Percentiles rank a stretch among this genome's conserved stretches.
Conservation (phyloP, 2,329 filamentous ascomycete species). For the Fusarium bactridioides region DNA sequence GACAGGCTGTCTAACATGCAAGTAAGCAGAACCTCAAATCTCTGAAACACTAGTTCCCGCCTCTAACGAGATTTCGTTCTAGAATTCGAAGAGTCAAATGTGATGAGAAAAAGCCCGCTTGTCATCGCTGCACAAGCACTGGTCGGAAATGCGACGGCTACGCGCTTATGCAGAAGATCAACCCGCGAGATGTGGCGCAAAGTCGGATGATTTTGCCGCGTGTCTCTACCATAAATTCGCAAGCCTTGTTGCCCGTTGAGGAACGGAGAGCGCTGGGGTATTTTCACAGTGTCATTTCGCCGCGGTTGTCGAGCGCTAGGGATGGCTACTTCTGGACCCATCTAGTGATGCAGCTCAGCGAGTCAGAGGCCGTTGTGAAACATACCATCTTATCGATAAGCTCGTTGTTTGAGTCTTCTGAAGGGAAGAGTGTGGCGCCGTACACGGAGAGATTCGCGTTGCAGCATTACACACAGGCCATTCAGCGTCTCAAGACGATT, state of each 20-base stretch:
- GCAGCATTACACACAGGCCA: constrained; percentile 13
- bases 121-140: constrained; percentile 1
- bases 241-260: accelerated
- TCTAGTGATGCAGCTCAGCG: constrained; percentile 18
- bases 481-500: neutral
- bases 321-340: constrained; percentile 21
- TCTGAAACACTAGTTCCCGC: neutral
- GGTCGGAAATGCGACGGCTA: constrained; percentile 4
- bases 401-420: neutral
- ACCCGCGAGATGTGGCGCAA: neutral
- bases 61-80: accelerated
- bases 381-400: constrained; percentile 24
- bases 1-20: neutral
- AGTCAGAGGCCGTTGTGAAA: constrained; percentile 1
- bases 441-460: neutral
- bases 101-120: neutral
- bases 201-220: neutral
- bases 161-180: neutral
- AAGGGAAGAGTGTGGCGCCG: neutral
- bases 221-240: neutral
- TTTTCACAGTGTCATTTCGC: constrained; percentile 5
- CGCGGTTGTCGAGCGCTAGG: neutral
- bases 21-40: neutral
- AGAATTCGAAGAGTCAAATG: constrained; percentile 1
- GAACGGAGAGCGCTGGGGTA: constrained; percentile 8